Evolutionary conservation across 2,329 filamentous ascomycete genomes (phyloP).

Genomic region (Ophioceras dolichostomum): DNA sequence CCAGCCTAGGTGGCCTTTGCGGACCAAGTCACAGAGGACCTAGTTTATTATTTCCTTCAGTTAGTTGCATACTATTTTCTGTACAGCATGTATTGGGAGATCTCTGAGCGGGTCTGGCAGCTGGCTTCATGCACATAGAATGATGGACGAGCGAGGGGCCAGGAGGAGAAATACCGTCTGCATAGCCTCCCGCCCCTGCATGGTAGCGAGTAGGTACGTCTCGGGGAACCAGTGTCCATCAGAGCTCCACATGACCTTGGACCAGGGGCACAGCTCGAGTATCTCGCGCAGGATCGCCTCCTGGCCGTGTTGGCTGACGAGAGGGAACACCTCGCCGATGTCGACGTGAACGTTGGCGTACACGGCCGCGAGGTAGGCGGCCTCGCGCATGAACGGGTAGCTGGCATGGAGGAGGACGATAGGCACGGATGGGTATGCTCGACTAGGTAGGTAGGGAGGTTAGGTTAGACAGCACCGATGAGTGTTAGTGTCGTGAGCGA

Average conservation of each 20-base stretch:
- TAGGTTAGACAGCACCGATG: neutral
- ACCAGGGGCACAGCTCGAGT: conserved; percentile 61
- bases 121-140: no score
- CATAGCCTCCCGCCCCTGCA: conserved; percentile 60
- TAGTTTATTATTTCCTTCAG: no score
- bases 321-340: conserved; percentile 72
- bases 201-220: conserved; percentile 60
- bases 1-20: conserved; percentile 47
- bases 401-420: conserved; percentile 71
- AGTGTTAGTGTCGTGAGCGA: neutral
- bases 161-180: conserved; percentile 31
- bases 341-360: conserved; percentile 76
- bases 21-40: conserved; percentile 55
- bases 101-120: no score
- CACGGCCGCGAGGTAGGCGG: conserved; percentile 64
- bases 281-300: conserved; percentile 58
- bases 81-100: no score
- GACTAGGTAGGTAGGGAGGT: no score
- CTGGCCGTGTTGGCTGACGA: conserved; percentile 65
- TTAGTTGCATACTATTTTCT: no score
- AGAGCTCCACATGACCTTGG: conserved; percentile 69
- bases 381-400: conserved; percentile 70
- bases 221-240: conserved; percentile 73
- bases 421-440: conserved; percentile 53
- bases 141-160: neutral